phyloP scores from a whole-genome alignment of 371 early-diverging fungal genomes.

The Mycotypha africana region DNA sequence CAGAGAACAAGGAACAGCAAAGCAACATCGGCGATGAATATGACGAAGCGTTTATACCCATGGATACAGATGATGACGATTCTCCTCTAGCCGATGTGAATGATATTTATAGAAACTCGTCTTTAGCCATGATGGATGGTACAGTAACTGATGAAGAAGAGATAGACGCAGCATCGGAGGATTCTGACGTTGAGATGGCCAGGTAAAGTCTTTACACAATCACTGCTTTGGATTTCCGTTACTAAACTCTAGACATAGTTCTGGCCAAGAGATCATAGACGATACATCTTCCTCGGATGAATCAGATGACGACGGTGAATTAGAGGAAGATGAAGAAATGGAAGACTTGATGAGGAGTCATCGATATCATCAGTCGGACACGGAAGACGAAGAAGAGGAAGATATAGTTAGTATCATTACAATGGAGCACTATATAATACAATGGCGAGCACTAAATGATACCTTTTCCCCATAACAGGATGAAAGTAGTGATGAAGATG shows the following conservation, averaged over 20 bases:
- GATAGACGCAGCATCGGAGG: conserved; percentile 8
- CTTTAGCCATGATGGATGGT: conserved; percentile 21
- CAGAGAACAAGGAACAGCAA: background rate
- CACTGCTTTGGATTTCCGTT: too few species aligned
- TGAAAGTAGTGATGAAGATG: too few species aligned
- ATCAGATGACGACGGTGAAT: conserved; percentile 31
- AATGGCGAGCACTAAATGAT: too few species aligned
- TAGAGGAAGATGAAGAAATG: conserved; percentile 36
- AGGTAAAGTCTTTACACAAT: too few species aligned
- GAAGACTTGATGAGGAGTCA: conserved; percentile 14
- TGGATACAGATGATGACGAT: conserved; percentile 22
- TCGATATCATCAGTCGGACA: conserved; percentile 17
- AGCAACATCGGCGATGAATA: conserved; percentile 3
- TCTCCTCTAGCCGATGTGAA: conserved; percentile 14
- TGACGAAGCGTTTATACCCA: conserved; percentile 9
- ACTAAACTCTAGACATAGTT: too few species aligned
- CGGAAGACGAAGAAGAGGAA: conserved; percentile 13
- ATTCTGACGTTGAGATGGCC: conserved; percentile 24
- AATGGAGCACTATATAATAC: too few species aligned
- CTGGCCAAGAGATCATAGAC: conserved; percentile 10
- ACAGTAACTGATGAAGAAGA: conserved; percentile 19
- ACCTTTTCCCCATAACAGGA: too few species aligned
- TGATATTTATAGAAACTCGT: conserved; percentile 19
- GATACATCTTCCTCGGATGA: conserved; percentile 31
- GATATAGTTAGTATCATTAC: background rate